phyloP scores from a whole-genome alignment of 768 basidiomycete species.

The Inosperma sp. region DNA sequence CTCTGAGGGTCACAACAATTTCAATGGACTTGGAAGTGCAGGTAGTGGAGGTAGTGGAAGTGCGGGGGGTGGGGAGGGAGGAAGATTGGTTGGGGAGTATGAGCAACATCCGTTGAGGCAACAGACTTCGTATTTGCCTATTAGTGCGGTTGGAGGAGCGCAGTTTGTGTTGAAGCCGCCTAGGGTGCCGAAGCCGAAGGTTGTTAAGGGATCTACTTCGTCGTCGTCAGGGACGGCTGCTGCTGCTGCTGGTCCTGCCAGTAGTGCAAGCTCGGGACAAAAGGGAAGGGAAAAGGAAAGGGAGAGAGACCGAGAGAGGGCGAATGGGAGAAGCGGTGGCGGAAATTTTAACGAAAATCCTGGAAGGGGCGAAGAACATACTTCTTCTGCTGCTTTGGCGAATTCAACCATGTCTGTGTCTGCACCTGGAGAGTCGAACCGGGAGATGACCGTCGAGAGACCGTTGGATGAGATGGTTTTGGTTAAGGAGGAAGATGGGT shows the following conservation, averaged over 20 bases:
- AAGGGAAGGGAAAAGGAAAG: background rate
- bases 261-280: too few species aligned
- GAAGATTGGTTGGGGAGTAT: constrained; percentile 7
- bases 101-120: constrained; percentile 10
- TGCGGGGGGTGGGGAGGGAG: background rate
- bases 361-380: background rate
- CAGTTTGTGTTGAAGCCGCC: constrained; percentile 22
- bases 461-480: too few species aligned
- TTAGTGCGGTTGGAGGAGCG: constrained; percentile 19
- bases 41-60: background rate
- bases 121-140: constrained; percentile 11
- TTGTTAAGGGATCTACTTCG: too few species aligned
- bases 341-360: background rate
- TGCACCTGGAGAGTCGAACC: too few species aligned
- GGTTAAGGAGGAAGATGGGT: too few species aligned
- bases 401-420: constrained; percentile 5
- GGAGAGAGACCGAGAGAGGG: background rate
- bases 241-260: too few species aligned
- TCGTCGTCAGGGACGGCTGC: too few species aligned
- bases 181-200: constrained; percentile 7
- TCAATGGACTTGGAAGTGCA: too few species aligned
- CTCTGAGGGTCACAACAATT: too few species aligned
- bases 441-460: too few species aligned
- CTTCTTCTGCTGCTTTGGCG: background rate
- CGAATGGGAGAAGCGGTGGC: background rate